A percentile compares a stretch with the other conserved stretches of the same genome.
These are phyloP conservation scores for Talaromyces sp. DNA, from an alignment of 2,329 filamentous ascomycete genomes.

Conservation along the genomic window DNA sequence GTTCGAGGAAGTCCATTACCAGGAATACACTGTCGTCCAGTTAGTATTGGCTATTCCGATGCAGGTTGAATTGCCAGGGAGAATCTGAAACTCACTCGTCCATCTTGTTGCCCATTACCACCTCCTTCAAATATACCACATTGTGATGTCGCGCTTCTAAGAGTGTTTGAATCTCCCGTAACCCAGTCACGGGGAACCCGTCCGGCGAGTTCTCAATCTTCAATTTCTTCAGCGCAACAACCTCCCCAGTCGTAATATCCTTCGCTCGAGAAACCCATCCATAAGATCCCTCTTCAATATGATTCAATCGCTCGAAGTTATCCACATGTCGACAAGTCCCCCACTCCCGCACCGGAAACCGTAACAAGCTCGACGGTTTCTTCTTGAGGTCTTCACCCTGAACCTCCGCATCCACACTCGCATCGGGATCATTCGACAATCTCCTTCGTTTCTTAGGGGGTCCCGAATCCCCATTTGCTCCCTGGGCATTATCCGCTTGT, in stretches of 20 bases:
- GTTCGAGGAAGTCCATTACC: conserved; percentile 96
- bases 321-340: conserved; percentile 75
- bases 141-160: conserved; percentile 79
- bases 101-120: conserved; percentile 72
- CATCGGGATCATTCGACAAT: conserved; percentile 56
- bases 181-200: conserved; percentile 86
- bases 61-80: too few species aligned
- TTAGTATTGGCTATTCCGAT: neutral
- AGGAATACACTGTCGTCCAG: conserved; percentile 71
- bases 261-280: conserved; percentile 88
- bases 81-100: conserved; percentile 54
- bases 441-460: conserved; percentile 62
- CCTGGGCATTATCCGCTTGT: conserved; percentile 26
- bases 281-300: conserved; percentile 97
- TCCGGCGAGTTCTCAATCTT: conserved; percentile 82
- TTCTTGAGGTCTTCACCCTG: conserved; percentile 23
- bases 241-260: conserved; percentile 70
- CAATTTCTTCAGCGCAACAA: conserved; percentile 90
- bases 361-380: conserved; percentile 62
- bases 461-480: conserved; percentile 35
- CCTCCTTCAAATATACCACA: conserved; percentile 78
- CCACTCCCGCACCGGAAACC: conserved; percentile 71
- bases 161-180: conserved; percentile 91
- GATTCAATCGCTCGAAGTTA: conserved; percentile 89
- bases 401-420: conserved; percentile 27